Conservation (phyloP, 345 rosid species). For the Bruguiera gymnorhiza region DNA sequence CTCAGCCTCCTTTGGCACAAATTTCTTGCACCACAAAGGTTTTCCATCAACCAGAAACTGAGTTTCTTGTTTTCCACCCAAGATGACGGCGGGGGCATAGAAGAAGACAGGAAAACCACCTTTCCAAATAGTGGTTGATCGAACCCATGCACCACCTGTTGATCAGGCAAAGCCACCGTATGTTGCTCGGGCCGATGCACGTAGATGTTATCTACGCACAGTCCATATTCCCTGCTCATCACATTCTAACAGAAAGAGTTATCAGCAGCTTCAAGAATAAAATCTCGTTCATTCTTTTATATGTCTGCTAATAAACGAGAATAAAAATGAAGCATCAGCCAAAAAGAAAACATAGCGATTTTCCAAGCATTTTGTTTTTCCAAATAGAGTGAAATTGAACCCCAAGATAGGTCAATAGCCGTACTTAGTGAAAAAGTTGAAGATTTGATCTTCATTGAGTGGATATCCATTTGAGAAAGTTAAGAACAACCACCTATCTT, state of each 20-base stretch:
- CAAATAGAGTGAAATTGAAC: background rate
- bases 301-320: too few species aligned
- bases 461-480: constrained; percentile 42
- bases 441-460: constrained; percentile 23
- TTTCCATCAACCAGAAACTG: constrained; percentile 29
- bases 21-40: constrained; percentile 44
- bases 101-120: constrained; percentile 22
- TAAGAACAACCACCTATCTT: constrained; percentile 29
- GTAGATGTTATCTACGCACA: constrained; percentile 33
- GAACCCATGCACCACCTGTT: background rate
- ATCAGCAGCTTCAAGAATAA: background rate
- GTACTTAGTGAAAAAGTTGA: constrained; percentile 25
- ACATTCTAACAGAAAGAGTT: background rate
- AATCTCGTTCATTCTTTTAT: background rate
- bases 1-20: constrained; percentile 13
- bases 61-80: constrained; percentile 12
- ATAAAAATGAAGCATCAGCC: too few species aligned
- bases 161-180: too few species aligned
- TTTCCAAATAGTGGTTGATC: constrained; percentile 31
- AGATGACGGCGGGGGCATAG: constrained; percentile 19
- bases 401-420: background rate
- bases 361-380: too few species aligned
- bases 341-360: too few species aligned
- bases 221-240: constrained; percentile 29
- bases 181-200: constrained; percentile 28